These are phyloP conservation scores for Thymus mandschuricus DNA, from an alignment of 257 asterid genomes.

Conservation along the genomic window DNA sequence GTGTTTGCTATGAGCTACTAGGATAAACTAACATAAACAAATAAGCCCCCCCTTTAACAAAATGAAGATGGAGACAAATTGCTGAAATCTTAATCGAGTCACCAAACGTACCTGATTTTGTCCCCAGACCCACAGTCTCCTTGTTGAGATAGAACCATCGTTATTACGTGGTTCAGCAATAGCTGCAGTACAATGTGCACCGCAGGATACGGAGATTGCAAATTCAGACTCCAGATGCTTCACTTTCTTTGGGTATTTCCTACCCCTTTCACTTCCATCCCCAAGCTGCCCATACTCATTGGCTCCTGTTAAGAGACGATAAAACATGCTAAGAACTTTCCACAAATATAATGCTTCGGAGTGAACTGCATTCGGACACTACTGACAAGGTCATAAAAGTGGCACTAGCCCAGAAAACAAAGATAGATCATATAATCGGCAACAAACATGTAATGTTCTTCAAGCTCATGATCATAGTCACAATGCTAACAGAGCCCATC, in stretches of 20 bases:
- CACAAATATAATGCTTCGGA: constrained; percentile 7
- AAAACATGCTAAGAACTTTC: background rate
- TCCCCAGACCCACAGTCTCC: constrained; percentile 99
- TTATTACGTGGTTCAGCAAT: constrained; percentile 85
- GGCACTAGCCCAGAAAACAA: constrained; percentile 8
- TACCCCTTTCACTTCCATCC: constrained; percentile 79
- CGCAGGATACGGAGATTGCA: constrained; percentile 86
- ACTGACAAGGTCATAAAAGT: background rate
- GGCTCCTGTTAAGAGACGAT: constrained; percentile 61
- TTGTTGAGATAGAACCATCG: constrained; percentile 70
- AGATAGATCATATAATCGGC: background rate
- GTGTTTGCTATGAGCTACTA: background rate
- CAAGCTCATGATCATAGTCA: constrained; percentile 3
- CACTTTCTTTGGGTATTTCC: constrained; percentile 80
- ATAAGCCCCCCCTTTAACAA: background rate
- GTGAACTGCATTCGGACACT: background rate
- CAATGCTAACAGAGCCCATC: constrained; percentile 7
- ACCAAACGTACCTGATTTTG: constrained; percentile 77
- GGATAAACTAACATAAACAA: background rate
- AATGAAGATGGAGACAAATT: background rate
- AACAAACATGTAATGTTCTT: background rate
- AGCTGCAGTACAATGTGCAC: constrained; percentile 94
- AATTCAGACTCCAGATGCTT: constrained; percentile 72
- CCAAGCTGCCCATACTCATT: constrained; percentile 98
- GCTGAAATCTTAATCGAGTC: background rate